Evolutionary conservation across 176 grass and related monocot genomes (phyloP).

Genomic region (Elaeis guineensis): DNA sequence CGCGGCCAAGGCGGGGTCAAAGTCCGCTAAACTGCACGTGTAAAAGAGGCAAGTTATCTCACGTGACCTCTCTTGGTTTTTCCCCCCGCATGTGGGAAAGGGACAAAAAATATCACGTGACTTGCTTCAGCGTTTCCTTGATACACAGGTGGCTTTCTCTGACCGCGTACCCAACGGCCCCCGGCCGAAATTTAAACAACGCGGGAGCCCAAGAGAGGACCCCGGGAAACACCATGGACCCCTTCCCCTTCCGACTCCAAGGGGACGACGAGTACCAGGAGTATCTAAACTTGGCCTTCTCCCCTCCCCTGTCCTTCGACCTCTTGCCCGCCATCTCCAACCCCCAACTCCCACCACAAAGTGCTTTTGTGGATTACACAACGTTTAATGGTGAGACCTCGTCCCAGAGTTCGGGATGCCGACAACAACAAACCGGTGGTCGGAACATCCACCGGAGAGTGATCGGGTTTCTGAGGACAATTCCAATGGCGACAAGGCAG

Average conservation of each 20-base stretch:
- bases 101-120: too few species aligned
- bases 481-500: neutral
- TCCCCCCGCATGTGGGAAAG: too few species aligned
- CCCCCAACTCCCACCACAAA: neutral
- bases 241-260: neutral
- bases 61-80: too few species aligned
- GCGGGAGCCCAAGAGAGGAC: neutral
- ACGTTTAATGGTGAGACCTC: neutral
- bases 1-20: too few species aligned
- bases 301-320: neutral
- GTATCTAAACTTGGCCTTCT: neutral
- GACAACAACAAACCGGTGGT: neutral
- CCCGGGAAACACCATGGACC: neutral
- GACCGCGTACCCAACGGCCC: neutral
- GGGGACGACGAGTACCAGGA: neutral
- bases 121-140: too few species aligned
- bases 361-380: neutral
- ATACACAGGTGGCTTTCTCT: too few species aligned
- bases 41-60: too few species aligned
- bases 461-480: neutral
- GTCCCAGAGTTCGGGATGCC: too few species aligned
- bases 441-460: slow-evolving; percentile 2
- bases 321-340: too few species aligned
- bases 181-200: neutral
- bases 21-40: too few species aligned